Evolutionary conservation across 2,329 filamentous ascomycete species (phyloP).

Genomic region (Coniochaeta sp.): DNA sequence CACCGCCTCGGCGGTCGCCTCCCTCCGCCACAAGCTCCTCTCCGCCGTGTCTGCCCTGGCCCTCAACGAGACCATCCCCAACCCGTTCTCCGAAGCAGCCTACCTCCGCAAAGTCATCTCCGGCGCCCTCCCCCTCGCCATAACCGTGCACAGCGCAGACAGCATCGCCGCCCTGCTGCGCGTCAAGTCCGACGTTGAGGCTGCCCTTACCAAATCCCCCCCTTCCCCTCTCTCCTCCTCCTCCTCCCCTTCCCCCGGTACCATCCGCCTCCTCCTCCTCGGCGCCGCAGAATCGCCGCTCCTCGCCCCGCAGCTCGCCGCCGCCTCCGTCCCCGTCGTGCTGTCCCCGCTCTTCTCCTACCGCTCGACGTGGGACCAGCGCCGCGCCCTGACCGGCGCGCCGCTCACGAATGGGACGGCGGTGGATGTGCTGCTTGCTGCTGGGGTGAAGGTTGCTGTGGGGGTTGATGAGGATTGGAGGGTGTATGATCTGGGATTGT

Average conservation of each 20-base stretch:
- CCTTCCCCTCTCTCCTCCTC: not conserved
- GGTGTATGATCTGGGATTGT: constrained; percentile 50
- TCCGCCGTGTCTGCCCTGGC: constrained; percentile 34
- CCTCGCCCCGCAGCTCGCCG: constrained; percentile 51
- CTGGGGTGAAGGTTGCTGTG: constrained; percentile 51
- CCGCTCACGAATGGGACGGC: constrained; percentile 60
- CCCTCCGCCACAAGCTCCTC: constrained; percentile 46
- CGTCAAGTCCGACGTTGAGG: constrained; percentile 50
- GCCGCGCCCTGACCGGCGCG: constrained; percentile 54
- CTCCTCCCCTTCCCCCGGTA: not conserved
- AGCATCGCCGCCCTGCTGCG: constrained; percentile 51
- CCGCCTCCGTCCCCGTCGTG: constrained; percentile 53
- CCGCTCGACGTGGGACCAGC: constrained; percentile 50
- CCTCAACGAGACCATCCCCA: constrained; percentile 25
- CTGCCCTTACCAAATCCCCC: constrained; percentile 6
- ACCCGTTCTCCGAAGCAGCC: constrained; percentile 38
- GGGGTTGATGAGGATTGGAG: constrained; percentile 57
- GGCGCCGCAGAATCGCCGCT: constrained; percentile 58
- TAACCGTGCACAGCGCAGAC: constrained; percentile 57
- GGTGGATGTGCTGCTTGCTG: constrained; percentile 48
- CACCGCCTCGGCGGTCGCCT: constrained; percentile 45
- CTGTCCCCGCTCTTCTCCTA: constrained; percentile 52
- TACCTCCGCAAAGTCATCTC: constrained; percentile 47
- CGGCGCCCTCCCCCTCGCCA: constrained; percentile 45
- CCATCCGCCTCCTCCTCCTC: constrained; percentile 47